Evolutionary conservation across 2,329 filamentous ascomycete species (phyloP).

Genomic region (Ambrosiella xylebori): DNA sequence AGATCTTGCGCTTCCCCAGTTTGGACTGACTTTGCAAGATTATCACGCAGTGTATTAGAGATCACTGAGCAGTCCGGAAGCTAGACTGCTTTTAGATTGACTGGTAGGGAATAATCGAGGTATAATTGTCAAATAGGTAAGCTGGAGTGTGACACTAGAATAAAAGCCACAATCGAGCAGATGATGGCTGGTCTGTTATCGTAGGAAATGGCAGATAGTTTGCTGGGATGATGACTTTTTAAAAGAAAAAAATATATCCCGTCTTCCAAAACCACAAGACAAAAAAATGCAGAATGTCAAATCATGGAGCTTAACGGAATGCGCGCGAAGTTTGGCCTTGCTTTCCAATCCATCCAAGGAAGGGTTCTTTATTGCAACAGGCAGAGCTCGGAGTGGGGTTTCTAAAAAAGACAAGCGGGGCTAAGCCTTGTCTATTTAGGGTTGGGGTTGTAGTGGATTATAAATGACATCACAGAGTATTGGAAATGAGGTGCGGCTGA

Average conservation of each 20-base stretch:
- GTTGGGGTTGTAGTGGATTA: not conserved
- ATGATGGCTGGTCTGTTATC: too few species aligned
- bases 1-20: constrained; percentile 53
- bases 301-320: not conserved
- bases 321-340: not conserved
- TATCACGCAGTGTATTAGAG: not conserved
- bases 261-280: too few species aligned
- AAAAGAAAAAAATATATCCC: not conserved
- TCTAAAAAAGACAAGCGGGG: not conserved
- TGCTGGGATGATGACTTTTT: too few species aligned
- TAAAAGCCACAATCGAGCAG: too few species aligned
- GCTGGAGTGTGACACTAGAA: too few species aligned
- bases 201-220: too few species aligned
- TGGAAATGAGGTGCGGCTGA: not conserved
- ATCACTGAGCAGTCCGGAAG: not conserved
- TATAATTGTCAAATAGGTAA: too few species aligned
- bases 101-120: too few species aligned
- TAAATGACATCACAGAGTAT: not conserved
- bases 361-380: not conserved
- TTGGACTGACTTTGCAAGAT: constrained; percentile 21
- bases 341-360: not conserved
- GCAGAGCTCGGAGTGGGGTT: not conserved
- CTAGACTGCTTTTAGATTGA: too few species aligned
- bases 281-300: not conserved
- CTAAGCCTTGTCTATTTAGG: not conserved